A percentile compares a stretch with the other conserved stretches of the same genome.
These are phyloP conservation scores for Penstemon eatonii DNA, from an alignment of 257 asterid species.

Conservation along the genomic window DNA sequence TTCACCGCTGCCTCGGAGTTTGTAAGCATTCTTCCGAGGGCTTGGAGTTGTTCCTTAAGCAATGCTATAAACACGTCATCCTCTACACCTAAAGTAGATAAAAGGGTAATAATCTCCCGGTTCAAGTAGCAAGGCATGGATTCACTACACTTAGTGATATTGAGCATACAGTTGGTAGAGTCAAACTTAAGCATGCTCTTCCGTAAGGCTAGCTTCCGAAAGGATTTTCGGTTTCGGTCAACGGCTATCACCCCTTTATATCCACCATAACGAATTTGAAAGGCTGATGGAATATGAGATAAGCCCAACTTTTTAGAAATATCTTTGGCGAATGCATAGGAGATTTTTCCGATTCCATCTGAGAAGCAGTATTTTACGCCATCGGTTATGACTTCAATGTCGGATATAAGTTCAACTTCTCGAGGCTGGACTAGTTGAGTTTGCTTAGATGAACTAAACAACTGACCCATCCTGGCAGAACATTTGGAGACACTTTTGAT, in stretches of 20 bases:
- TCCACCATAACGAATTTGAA: slow-evolving; percentile 95
- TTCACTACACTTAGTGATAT: slow-evolving; percentile 78
- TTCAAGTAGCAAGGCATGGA: slow-evolving; percentile 90
- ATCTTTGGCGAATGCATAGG: slow-evolving; percentile 56
- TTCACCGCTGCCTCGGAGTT: slow-evolving; percentile 56
- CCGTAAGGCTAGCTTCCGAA: slow-evolving; percentile 67
- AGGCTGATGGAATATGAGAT: slow-evolving; percentile 72
- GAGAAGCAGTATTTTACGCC: slow-evolving; percentile 85
- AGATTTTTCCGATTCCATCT: slow-evolving; percentile 92
- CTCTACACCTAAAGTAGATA: slow-evolving; percentile 78
- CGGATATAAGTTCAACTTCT: slow-evolving; percentile 60
- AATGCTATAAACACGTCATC: slow-evolving; percentile 56
- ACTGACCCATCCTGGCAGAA: slow-evolving; percentile 97
- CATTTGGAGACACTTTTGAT: slow-evolving; percentile 81
- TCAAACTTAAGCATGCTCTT: slow-evolving; percentile 86
- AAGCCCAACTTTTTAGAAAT: slow-evolving; percentile 58
- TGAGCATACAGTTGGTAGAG: slow-evolving; percentile 78
- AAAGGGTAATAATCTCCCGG: slow-evolving; percentile 72
- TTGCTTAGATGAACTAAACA: slow-evolving; percentile 79
- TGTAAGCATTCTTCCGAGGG: slow-evolving; percentile 58
- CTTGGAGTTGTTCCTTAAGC: slow-evolving; percentile 63
- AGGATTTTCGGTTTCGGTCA: slow-evolving; percentile 56
- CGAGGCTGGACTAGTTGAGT: slow-evolving; percentile 56
- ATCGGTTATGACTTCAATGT: slow-evolving; percentile 63
- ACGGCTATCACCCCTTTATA: slow-evolving; percentile 89